phyloP scores from a whole-genome alignment of 2,329 filamentous ascomycete genomes.

The Fusarium sororula region DNA sequence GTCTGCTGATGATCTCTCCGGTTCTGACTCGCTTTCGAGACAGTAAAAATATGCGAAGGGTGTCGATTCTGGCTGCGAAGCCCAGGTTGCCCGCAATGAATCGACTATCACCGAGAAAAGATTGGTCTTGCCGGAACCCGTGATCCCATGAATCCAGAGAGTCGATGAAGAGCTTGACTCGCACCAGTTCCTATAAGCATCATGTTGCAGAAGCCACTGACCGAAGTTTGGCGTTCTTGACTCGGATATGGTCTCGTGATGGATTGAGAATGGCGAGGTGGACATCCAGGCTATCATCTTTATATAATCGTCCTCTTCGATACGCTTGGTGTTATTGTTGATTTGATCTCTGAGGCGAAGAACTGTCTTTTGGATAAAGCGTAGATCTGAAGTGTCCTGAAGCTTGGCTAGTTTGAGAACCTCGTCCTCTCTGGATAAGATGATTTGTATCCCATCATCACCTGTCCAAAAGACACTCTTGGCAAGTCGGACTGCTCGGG shows the following conservation, averaged over 20 bases:
- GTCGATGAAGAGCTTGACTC: neutral
- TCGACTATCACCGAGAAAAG: neutral
- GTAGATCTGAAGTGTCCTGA: neutral
- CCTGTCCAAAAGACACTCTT: neutral
- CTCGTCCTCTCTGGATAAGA: neutral
- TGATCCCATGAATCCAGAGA: neutral
- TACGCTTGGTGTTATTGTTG: neutral
- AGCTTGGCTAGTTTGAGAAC: neutral
- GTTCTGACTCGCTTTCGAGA: neutral
- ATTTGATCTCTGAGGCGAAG: neutral
- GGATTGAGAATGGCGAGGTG: neutral
- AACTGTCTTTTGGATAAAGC: neutral
- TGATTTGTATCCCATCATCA: neutral
- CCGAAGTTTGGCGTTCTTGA: neutral
- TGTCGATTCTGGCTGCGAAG: neutral
- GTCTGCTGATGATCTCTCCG: neutral
- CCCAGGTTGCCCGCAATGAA: neutral
- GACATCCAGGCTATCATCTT: slow-evolving; percentile 4
- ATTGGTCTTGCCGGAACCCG: neutral
- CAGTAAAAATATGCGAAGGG: slow-evolving; percentile 4
- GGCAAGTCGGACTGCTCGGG: neutral
- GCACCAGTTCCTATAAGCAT: neutral
- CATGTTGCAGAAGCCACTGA: neutral
- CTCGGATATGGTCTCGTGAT: neutral
- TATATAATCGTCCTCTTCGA: neutral